Conservation (phyloP, 2,329 filamentous ascomycete species). For the Leptographium wingfieldii region DNA sequence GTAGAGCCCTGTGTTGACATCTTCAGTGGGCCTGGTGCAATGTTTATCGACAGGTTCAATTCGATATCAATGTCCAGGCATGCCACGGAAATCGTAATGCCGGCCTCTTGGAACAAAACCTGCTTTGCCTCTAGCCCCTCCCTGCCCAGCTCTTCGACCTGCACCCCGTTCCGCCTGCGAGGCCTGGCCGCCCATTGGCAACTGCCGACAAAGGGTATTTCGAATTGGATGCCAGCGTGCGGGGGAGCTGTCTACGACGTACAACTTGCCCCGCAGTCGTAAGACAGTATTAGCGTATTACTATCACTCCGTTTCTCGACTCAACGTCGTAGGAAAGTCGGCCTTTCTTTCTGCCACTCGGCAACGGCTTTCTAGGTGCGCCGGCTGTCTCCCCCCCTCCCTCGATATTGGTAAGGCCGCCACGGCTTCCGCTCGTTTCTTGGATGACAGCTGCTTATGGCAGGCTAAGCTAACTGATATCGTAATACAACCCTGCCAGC, state of each 20-base stretch:
- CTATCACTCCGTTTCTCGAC: too few species aligned
- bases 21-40: not conserved
- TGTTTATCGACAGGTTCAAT: not conserved
- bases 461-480: not conserved
- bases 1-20: not conserved
- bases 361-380: too few species aligned
- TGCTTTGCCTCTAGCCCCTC: not conserved
- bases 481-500: too few species aligned
- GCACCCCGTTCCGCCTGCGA: not conserved
- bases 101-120: not conserved
- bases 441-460: too few species aligned
- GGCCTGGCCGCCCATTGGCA: constrained; percentile 31
- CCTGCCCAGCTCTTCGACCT: not conserved
- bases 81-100: not conserved
- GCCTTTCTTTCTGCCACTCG: too few species aligned
- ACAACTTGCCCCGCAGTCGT: constrained; percentile 18
- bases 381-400: too few species aligned
- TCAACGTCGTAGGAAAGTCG: too few species aligned
- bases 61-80: not conserved
- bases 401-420: too few species aligned
- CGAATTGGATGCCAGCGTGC: constrained; percentile 36
- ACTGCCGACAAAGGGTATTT: constrained; percentile 33
- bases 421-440: too few species aligned
- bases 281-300: too few species aligned
- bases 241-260: constrained; percentile 27